Evolutionary conservation across 352 stramenopile genomes (phyloP).

Genomic region (Phytopythium delawarense): DNA sequence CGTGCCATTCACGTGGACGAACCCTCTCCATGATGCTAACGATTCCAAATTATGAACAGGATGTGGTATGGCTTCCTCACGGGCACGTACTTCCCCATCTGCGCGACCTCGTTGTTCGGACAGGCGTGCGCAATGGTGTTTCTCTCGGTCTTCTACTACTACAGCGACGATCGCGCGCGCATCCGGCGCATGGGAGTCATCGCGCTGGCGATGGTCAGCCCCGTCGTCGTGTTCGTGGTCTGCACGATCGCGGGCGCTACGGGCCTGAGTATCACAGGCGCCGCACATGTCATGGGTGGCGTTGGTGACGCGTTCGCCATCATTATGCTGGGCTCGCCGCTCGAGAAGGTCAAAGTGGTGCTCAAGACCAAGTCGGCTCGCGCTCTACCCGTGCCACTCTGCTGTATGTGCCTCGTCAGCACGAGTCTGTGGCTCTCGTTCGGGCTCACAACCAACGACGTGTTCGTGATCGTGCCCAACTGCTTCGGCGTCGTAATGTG

Average conservation of each 20-base stretch:
- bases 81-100: conserved; percentile 7
- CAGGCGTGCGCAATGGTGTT: conserved; percentile 1
- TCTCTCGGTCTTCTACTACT: conserved; percentile 6
- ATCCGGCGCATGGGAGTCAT: conserved; percentile 1
- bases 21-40: not conserved
- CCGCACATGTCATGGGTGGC: not conserved
- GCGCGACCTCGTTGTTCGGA: conserved; percentile 2
- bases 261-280: not conserved
- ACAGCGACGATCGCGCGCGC: conserved; percentile 19
- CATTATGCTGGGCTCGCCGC: conserved; percentile 21
- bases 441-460: conserved; percentile 13
- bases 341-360: conserved; percentile 32
- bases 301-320: conserved; percentile 27
- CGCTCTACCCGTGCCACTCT: conserved; percentile 25
- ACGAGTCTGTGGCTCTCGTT: conserved; percentile 26
- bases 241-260: conserved; percentile 1
- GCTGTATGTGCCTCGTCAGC: conserved; percentile 22
- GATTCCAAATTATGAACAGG: not conserved
- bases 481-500: conserved; percentile 24
- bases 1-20: too few relatives aligned
- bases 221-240: conserved; percentile 7
- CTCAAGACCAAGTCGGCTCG: conserved; percentile 23
- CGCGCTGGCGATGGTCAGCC: conserved; percentile 1
- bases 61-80: conserved; percentile 9
- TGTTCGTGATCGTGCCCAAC: conserved; percentile 30